Evolutionary conservation across 1,284 basidiomycete genomes (phyloP), one percentile per base, ranked within the genome.

Genomic region (Sanghuangporus baumii): DNA sequence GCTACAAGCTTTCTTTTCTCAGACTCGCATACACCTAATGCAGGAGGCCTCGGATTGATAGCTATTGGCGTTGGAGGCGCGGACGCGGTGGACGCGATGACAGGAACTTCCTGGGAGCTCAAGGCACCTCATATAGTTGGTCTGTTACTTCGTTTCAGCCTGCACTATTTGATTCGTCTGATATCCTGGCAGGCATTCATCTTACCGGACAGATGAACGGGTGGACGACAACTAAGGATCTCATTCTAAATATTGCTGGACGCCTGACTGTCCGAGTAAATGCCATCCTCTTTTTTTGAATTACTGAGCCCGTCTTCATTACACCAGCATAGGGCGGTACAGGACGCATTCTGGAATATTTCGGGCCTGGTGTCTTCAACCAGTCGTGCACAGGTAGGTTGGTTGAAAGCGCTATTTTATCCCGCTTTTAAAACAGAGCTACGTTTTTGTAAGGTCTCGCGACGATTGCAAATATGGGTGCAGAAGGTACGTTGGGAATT

Each of bases 31-130:
- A 99, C 97, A 4, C 97, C 97, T 7, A 99, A 99, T 74, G 97
- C 97, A 48, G 95, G 96, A 66, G 97, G 97, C 56, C 85, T 99
- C 60, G 97, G 97, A n/a, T 86, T 96, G 82, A 85, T 99, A 65
- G 97, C 97, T 8, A 98, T 98, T 64, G 97, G 97, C 66, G 97
- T 99, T 26, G 97, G 97, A 67, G 97, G 97, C 65, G 97, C 97
- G 20, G 97, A 99, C 73, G 97, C 97, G 18, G 97, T 99, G 37
- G 97, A 99, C 74, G 97, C 95, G 14, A 91, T 99, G 88, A 98
- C 96, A 8, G 90, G 93, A 65, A 98, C 96, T 18, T 95, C 96
- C 43, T 99, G 97, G 97, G 97, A 99, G 75, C 80, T 99, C 62
- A 96, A 97, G 76, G 95, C 96, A 38, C 96, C 96, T 12, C 84